Evolutionary conservation across 1,284 basidiomycete genomes (phyloP).

Genomic region (Puccinia horiana): DNA sequence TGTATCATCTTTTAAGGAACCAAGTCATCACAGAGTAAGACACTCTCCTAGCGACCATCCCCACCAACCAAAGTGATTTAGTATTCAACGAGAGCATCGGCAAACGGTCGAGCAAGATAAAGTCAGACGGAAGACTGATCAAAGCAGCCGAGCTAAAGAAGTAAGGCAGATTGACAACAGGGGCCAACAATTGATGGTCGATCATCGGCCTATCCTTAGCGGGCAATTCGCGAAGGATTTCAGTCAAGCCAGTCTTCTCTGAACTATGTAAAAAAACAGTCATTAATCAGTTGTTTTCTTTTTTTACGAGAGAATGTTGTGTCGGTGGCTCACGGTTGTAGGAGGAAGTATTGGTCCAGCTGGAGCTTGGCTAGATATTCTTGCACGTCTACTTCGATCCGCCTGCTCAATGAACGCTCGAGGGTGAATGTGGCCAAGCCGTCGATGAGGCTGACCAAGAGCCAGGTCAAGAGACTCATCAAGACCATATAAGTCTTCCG

Average conservation of each 20-base stretch:
- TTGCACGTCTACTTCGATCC: not conserved
- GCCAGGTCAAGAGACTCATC: constrained; percentile 4
- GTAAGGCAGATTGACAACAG: not conserved
- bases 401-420: not conserved
- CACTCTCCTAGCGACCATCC: not conserved
- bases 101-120: not conserved
- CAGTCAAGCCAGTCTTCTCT: not conserved
- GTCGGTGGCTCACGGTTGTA: not conserved
- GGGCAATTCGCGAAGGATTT: not conserved
- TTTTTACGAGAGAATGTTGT: not conserved
- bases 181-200: not conserved
- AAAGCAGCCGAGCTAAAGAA: not conserved
- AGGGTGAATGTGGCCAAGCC: not conserved
- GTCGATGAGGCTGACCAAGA: not conserved
- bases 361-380: not conserved
- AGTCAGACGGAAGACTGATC: constrained; percentile 3
- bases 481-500: not conserved
- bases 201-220: not conserved
- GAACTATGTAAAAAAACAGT: not conserved
- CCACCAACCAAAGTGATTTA: not conserved
- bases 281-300: not conserved
- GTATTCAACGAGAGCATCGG: constrained; percentile 1
- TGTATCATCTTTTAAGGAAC: constrained; percentile 11
- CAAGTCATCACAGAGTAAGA: not conserved
- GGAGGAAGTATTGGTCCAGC: not conserved